Base-by-base conservation (phyloP, 1,284 basidiomycete species). In the Meira nashicola region DNA sequence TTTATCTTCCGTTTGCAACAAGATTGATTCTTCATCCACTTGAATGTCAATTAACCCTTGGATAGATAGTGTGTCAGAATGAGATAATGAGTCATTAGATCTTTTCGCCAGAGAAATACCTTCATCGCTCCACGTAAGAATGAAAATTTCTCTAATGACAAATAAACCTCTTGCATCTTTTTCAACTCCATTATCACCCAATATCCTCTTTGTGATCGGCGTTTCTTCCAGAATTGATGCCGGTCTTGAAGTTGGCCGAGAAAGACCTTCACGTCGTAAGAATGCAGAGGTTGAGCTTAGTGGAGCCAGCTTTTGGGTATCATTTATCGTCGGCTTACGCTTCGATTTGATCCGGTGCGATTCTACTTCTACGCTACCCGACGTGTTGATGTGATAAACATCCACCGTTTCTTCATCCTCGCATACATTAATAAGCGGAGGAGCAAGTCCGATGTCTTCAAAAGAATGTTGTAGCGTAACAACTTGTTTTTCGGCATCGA, bases 251-350 rank as follows among this genome's bases (percentile, higher is more conserved):
- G 46, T 23, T 14, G 46, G 12, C 5, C 25, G 17, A 14, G 46
- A 48, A 3, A 48, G 14, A 48, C 46, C 46, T 23, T 48, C 46
- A 21, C 46, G 14, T 21, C 46, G 6, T 23, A 48, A 25, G 25
- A 48, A 48, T n/a, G 46, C 46, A 48, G 15, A 12, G 17, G 25
- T 14, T 8, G 55, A 28, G 19, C 40, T 12, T 3, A 17, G n/a
- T 1, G 51, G 47, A 1, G 58, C 58, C 7, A 60, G 11, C 2
- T 61, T 57, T 19, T 63, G 57, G 6, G 55, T 2, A 19, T 63
- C 63, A n/a, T 63, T 59, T 19, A 66, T 21, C 8, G 46, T 21
- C 5, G 46, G 3, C n/a, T 21, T 14, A 5, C 17, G 17, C 12
- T 48, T 48, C 21, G 46, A 23, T 48, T n/a, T 25, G n/a, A 48